Evolutionary conservation across 2,329 filamentous ascomycete species (phyloP).

Genomic region (Didymellaceae sp.): DNA sequence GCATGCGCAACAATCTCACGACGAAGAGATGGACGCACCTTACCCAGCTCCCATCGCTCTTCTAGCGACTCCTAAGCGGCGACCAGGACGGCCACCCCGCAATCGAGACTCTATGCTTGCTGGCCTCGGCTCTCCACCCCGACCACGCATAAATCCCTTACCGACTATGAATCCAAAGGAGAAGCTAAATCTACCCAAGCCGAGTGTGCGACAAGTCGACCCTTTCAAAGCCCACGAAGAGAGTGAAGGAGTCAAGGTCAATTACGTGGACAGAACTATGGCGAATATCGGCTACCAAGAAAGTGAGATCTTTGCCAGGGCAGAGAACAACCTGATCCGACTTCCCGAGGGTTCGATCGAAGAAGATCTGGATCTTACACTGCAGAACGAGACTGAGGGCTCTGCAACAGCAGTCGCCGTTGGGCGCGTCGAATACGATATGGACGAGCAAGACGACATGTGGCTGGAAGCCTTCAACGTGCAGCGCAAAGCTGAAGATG

Average conservation of each 20-base stretch:
- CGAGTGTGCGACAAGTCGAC: constrained; percentile 77
- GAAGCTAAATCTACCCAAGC: constrained; percentile 76
- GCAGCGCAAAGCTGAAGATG: constrained; percentile 73
- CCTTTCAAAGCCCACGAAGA: constrained; percentile 83
- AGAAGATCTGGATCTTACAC: constrained; percentile 66
- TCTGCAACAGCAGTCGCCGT: constrained; percentile 60
- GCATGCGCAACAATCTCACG: constrained; percentile 39
- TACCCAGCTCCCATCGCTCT: constrained; percentile 16
- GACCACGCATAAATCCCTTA: constrained; percentile 74
- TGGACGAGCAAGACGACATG: constrained; percentile 98
- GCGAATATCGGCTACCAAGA: constrained; percentile 95
- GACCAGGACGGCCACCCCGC: constrained; percentile 70
- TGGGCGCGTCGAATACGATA: constrained; percentile 95
- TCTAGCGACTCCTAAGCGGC: constrained; percentile 57
- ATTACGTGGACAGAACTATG: constrained; percentile 96
- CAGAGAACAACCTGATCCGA: constrained; percentile 73
- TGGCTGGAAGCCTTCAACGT: constrained; percentile 88
- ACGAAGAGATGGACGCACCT: constrained; percentile 28
- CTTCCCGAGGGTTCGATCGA: constrained; percentile 67
- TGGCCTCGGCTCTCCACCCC: constrained; percentile 64
- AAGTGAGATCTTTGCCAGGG: constrained; percentile 84
- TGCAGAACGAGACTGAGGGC: constrained; percentile 66
- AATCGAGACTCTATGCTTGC: constrained; percentile 66
- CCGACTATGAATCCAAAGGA: constrained; percentile 82
- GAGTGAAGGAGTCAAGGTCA: constrained; percentile 81